Base-by-base conservation (phyloP, 768 basidiomycete genomes). In the Boletellus ananiceps region DNA sequence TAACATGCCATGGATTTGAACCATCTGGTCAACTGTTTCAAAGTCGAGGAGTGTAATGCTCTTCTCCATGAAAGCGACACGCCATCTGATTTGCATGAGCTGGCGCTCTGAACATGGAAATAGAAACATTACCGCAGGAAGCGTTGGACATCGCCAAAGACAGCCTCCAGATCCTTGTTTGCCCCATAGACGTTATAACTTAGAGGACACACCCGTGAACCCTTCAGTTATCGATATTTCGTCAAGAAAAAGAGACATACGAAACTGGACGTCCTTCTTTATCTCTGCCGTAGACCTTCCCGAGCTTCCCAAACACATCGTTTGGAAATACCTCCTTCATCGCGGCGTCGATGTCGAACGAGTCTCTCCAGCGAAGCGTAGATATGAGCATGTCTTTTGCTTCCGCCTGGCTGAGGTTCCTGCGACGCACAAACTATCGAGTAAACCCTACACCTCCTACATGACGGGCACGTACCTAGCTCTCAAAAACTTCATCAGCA, bases 131-230 rank as follows among this genome's bases (percentile, higher is more conserved):
- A 86, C 87, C 86, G 75, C 57, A 92, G 73, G 67, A 93, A 91
- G 33, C 82, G 76, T 44, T 81, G 74, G 15, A 86, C 77, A 59
- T 93, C 87, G 23, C 82, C 78, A 58, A 92, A 92, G n/a, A 85
- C 82, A 9, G 78, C 76, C 50, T 83, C 77, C 27, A 83, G 61
- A 59, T 90, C 79, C 40, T 80, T 69, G 51, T 79, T 79, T 12
- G 75, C 84, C 19, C 89, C 89, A 53, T 91, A 92, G 5, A 91
- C 62, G 61, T 91, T 92, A 60, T 90, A 90, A 1, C 86, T 89
- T 44, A 19, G 4, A 23, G 18, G 25, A 12, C 5, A 18, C 27
- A 6, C 21, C 12, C 32, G 27, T 52, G 32, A 50, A 31, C 44
- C 19, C 2, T 14, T 27, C 14, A 2, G 51, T n/a, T 13, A 15